Evolutionary conservation across 345 rosid genomes (phyloP).

Genomic region (Toxicodendron radicans): DNA sequence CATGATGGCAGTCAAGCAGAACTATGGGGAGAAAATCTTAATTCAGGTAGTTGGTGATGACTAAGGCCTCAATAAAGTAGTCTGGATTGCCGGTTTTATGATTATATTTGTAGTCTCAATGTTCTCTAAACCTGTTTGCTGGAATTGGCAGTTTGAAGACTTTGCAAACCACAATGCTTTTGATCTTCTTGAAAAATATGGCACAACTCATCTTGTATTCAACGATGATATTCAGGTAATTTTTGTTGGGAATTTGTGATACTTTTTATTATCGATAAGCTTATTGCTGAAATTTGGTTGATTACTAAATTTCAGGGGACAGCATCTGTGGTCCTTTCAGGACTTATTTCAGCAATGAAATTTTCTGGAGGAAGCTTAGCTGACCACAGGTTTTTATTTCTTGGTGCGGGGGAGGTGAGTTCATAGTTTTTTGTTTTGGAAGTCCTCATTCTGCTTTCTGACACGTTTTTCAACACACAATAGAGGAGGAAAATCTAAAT

Average conservation of each 20-base stretch:
- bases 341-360: slow-evolving; percentile 79
- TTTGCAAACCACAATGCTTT: slow-evolving; percentile 99
- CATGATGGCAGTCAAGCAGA: slow-evolving; percentile 94
- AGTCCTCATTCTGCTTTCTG: not conserved
- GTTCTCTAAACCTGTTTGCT: slow-evolving; percentile 1
- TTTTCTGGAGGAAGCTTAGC: slow-evolving; percentile 75
- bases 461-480: not conserved
- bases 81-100: not conserved
- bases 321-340: slow-evolving; percentile 97
- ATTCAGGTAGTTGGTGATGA: slow-evolving; percentile 61
- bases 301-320: slow-evolving; percentile 64
- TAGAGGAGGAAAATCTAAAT: not conserved
- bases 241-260: slow-evolving; percentile 10
- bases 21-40: slow-evolving; percentile 90
- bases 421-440: not conserved
- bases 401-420: slow-evolving; percentile 96
- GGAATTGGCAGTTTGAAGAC: slow-evolving; percentile 80
- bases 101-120: not conserved
- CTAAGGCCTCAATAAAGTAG: not conserved
- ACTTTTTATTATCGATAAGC: not conserved
- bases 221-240: slow-evolving; percentile 96
- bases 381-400: slow-evolving; percentile 83
- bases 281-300: slow-evolving; percentile 13
- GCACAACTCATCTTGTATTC: slow-evolving; percentile 93
- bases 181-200: slow-evolving; percentile 80